phyloP scores from a whole-genome alignment of 1,284 basidiomycete genomes.

The Trichosporon sp. region DNA sequence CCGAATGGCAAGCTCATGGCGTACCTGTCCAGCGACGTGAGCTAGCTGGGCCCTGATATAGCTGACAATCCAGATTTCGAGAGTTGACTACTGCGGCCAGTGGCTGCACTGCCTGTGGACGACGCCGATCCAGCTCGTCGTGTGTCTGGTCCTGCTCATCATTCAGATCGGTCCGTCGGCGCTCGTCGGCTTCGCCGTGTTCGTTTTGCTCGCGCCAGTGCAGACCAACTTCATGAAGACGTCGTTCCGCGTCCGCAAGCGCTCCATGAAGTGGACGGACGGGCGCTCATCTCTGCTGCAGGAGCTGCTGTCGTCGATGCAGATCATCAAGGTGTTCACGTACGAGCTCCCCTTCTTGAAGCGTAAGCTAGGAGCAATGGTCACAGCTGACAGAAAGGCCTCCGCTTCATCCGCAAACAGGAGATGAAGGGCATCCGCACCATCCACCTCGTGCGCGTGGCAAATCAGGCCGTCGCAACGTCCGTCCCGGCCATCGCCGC shows the following conservation, averaged over 20 bases:
- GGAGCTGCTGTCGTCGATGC: conserved; percentile 67
- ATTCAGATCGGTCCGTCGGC: conserved; percentile 66
- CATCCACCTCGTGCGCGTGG: conserved; percentile 61
- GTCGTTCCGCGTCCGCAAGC: conserved; percentile 60
- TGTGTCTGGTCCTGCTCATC: conserved; percentile 53
- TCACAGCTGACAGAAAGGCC: conserved; percentile 48
- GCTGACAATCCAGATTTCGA: conserved; percentile 27
- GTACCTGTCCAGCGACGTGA: conserved; percentile 66
- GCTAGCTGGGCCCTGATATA: conserved; percentile 21
- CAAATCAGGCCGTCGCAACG: conserved; percentile 51
- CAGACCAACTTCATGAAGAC: conserved; percentile 67
- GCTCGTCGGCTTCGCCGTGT: conserved; percentile 69
- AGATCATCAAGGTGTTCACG: conserved; percentile 71
- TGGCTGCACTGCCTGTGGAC: conserved; percentile 55
- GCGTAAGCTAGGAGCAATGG: conserved; percentile 47
- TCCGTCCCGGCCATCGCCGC: conserved; percentile 59
- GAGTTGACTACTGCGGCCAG: conserved; percentile 46
- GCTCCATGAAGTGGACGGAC: conserved; percentile 69
- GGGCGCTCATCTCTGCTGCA: conserved; percentile 75
- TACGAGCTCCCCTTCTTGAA: conserved; percentile 64
- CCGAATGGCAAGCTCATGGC: conserved; percentile 68
- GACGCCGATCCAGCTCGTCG: conserved; percentile 61
- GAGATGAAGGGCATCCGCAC: conserved; percentile 59
- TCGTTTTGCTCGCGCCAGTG: conserved; percentile 64
- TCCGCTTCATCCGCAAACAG: conserved; percentile 56